Evolutionary conservation across 805 yeast genomes (phyloP).

Genomic region (Torulaspora microellipsoides): DNA sequence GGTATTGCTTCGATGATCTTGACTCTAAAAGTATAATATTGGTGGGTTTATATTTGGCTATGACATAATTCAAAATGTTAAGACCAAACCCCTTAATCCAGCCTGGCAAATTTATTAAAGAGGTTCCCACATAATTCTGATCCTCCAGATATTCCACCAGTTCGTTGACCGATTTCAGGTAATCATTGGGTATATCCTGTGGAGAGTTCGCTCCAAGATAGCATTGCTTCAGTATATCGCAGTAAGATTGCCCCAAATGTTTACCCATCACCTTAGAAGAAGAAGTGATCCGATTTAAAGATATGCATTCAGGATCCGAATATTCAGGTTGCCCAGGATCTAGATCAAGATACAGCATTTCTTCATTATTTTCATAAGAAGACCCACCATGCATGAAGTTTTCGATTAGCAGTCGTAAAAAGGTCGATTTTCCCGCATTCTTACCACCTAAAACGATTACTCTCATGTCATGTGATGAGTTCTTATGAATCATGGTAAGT

Average conservation of each 20-base stretch:
- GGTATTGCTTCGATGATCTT: slow-evolving; percentile 12
- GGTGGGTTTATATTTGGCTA: slow-evolving; percentile 47
- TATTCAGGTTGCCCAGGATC: slow-evolving; percentile 91
- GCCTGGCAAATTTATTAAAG: slow-evolving; percentile 79
- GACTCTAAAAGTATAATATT: slow-evolving; percentile 52
- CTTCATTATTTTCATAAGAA: slow-evolving; percentile 14
- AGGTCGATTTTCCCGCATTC: slow-evolving; percentile 79
- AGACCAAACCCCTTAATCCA: slow-evolving; percentile 89
- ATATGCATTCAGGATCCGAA: slow-evolving; percentile 65
- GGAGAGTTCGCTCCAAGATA: slow-evolving; percentile 69
- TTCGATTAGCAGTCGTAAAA: slow-evolving; percentile 52
- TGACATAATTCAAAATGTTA: slow-evolving; percentile 50
- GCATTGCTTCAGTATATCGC: slow-evolving; percentile 21
- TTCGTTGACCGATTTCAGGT: slow-evolving; percentile 40
- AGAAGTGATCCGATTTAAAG: slow-evolving; percentile 40
- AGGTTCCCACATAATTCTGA: slow-evolving; percentile 34
- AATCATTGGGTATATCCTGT: slow-evolving; percentile 56
- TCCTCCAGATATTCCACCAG: slow-evolving; percentile 35
- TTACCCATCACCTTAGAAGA: slow-evolving; percentile 19
- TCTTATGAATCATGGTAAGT: slow-evolving; percentile 22
- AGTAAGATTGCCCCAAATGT: slow-evolving; percentile 22
- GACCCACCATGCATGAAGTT: slow-evolving; percentile 31
- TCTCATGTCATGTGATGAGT: slow-evolving; percentile 26
- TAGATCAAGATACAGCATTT: slow-evolving; percentile 56
- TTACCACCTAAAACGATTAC: slow-evolving; percentile 46